Evolutionary conservation across 116 monocot genomes (phyloP).

Genomic region (Dioscorea cayenensis): DNA sequence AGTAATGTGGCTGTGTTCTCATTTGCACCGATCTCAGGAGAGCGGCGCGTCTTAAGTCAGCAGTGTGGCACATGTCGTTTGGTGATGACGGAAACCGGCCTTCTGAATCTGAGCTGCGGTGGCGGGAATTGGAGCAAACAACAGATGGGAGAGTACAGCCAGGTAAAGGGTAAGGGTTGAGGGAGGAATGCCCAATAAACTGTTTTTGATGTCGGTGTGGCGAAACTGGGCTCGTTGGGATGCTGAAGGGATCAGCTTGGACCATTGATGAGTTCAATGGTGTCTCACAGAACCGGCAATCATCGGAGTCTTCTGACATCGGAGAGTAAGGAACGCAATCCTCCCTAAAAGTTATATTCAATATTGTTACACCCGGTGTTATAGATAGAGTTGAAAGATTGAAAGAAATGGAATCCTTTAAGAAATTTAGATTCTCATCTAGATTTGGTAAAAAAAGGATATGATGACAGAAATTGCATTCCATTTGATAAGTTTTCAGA

Average conservation of each 20-base stretch:
- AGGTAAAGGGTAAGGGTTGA: slow-evolving; percentile 28
- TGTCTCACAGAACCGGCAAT: slow-evolving; percentile 47
- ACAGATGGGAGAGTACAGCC: slow-evolving; percentile 43
- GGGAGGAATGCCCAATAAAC: slow-evolving; percentile 7
- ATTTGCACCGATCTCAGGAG: slow-evolving; percentile 88
- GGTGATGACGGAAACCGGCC: slow-evolving; percentile 85
- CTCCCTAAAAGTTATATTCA: slow-evolving; percentile 44
- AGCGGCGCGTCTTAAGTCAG: slow-evolving; percentile 66
- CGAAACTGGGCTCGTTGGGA: slow-evolving; percentile 62
- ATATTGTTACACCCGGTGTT: not conserved
- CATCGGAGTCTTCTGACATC: slow-evolving; percentile 84
- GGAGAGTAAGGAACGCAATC: slow-evolving; percentile 62
- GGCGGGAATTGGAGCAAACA: slow-evolving; percentile 46
- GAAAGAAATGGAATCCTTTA: no score
- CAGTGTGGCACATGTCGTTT: slow-evolving; percentile 80
- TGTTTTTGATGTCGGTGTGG: slow-evolving; percentile 61
- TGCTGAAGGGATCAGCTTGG: slow-evolving; percentile 28
- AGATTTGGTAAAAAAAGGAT: no score
- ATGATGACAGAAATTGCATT: no score
- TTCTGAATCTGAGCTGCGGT: slow-evolving; percentile 60
- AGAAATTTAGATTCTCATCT: no score
- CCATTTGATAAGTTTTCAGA: no score
- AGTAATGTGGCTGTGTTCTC: slow-evolving; percentile 52
- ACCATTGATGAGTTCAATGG: slow-evolving; percentile 1
- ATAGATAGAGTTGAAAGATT: no score